Percentiles rank a stretch among this genome's conserved stretches.
These are phyloP conservation scores for Naganishia antarctica DNA, from an alignment of 768 basidiomycete species.

Conservation along the genomic window DNA sequence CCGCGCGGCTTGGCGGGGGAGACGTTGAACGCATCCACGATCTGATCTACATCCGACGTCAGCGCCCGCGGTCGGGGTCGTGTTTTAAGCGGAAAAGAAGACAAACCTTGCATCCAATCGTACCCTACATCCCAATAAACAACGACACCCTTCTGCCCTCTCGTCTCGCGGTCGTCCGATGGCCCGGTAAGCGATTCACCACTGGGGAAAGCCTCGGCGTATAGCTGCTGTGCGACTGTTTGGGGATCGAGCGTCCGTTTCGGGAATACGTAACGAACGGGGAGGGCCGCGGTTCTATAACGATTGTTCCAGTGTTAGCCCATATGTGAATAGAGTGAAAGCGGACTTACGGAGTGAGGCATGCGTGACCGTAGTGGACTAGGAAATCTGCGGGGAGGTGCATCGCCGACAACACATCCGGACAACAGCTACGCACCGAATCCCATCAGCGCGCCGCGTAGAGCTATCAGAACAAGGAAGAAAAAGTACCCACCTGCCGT, in stretches of 20 bases:
- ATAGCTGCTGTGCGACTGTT: conserved; percentile 37
- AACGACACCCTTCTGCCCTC: conserved; percentile 49
- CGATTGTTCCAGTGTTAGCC: not conserved
- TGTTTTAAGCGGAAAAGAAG: not conserved
- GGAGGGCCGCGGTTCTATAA: conserved; percentile 72
- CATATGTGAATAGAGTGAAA: not conserved
- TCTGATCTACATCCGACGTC: conserved; percentile 35
- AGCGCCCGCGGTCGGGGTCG: too few relatives aligned
- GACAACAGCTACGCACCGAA: conserved; percentile 64
- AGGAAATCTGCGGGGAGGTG: conserved; percentile 87
- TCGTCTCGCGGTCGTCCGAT: conserved; percentile 25
- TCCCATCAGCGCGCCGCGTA: too few relatives aligned
- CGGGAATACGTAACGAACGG: conserved; percentile 86
- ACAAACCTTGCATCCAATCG: conserved; percentile 61
- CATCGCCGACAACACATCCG: conserved; percentile 90
- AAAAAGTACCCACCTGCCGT: conserved; percentile 55
- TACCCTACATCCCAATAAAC: conserved; percentile 75
- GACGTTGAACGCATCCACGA: conserved; percentile 29
- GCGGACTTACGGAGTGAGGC: conserved; percentile 72
- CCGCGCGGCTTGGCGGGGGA: conserved; percentile 19
- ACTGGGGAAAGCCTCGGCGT: conserved; percentile 22
- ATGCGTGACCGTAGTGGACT: conserved; percentile 95
- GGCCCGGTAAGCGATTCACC: not conserved
- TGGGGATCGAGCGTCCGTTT: conserved; percentile 61
- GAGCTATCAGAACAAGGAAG: too few relatives aligned